Base-by-base conservation (phyloP, 2,329 filamentous ascomycete genomes). In the Fusarium redolens region DNA sequence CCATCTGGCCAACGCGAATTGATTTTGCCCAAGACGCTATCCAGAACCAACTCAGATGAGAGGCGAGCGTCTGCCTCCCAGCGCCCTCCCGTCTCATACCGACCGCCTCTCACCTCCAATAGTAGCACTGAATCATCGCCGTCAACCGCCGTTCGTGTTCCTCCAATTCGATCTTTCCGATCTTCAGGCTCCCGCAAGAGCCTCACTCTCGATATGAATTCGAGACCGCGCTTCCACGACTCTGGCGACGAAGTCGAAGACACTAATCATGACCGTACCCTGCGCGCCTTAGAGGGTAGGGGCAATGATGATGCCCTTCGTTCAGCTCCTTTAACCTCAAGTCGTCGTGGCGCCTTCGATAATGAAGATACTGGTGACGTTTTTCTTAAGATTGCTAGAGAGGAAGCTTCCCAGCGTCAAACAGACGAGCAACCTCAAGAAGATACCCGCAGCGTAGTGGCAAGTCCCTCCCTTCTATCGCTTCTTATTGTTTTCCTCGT, bases 171-270 rank as follows among this genome's bases (percentile, higher is more conserved):
- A 61, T 82, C 83, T 13, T 89, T 89, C 73, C 85, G 88, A 67
- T 89, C 88, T 31, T 89, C 88, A 41, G 86, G 85, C 74, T 87
- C 87, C 68, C 87, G 89, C 72, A 87, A 85, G 79, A 89, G 87
- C 78, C 81, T 86, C 30, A 81, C 81, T 18, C 81, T 87, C 74
- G 88, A 90, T 76, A 89, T 88, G 85, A 87, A 84, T 72, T 82
- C 83, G 60, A 82, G 82, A 31, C 76, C 83, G 69, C 82, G 83
- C 68, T 81, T 82, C 52, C 85, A 84, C 65, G 85, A 88, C 50
- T 79, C 79, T 37, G 82, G 82, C 69, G 84, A 86, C 61, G 83
- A 85, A 57, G 81, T 72, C 45, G 78, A 79, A 45, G 85, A 88
- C 72, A 77, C 82, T 13, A 83, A 85, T 61, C 84, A 86, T 67